These are phyloP conservation scores for Dothidotthia symphoricarpi DNA, from an alignment of 2,329 filamentous ascomycete genomes.

Conservation along the genomic window DNA sequence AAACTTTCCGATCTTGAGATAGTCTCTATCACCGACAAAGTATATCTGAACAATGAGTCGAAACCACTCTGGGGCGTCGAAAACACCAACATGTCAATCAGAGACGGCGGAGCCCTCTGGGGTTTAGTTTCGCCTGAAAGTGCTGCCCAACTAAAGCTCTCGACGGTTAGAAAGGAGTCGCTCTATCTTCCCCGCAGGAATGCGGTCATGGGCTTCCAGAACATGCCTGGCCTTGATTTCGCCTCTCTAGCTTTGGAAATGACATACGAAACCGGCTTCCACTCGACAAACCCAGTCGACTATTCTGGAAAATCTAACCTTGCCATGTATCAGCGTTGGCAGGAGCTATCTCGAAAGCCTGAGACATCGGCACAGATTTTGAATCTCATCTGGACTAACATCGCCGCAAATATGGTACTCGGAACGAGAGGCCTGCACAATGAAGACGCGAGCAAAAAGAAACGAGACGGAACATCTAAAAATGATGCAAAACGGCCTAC, in stretches of 20 bases:
- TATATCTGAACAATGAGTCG: conserved; percentile 32
- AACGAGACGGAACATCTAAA: conserved; percentile 1
- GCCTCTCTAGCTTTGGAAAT: conserved; percentile 21
- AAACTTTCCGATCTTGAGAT: conserved; percentile 40
- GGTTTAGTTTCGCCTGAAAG: conserved; percentile 40
- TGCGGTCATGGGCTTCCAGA: conserved; percentile 15
- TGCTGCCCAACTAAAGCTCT: conserved; percentile 33
- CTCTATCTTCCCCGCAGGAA: conserved; percentile 36
- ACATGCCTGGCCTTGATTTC: conserved; percentile 40
- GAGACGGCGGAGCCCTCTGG: conserved; percentile 42
- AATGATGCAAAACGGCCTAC: conserved; percentile 16
- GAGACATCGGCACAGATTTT: conserved; percentile 38
- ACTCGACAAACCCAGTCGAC: conserved; percentile 14
- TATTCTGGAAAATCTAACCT: conserved; percentile 42
- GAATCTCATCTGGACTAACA: conserved; percentile 49
- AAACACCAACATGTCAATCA: conserved; percentile 21
- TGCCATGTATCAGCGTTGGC: conserved; percentile 46
- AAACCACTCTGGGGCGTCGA: conserved; percentile 43
- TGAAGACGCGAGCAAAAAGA: neutral
- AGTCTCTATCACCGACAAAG: conserved; percentile 38
- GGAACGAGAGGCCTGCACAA: conserved; percentile 36
- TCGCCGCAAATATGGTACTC: conserved; percentile 45
- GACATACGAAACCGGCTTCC: conserved; percentile 11
- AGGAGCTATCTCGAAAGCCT: conserved; percentile 33
- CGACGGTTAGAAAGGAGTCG: conserved; percentile 29